Evolutionary conservation across 306 rosid species (phyloP), one percentile per base, ranked within the genome.

Genomic region (Coriaria nepalensis): DNA sequence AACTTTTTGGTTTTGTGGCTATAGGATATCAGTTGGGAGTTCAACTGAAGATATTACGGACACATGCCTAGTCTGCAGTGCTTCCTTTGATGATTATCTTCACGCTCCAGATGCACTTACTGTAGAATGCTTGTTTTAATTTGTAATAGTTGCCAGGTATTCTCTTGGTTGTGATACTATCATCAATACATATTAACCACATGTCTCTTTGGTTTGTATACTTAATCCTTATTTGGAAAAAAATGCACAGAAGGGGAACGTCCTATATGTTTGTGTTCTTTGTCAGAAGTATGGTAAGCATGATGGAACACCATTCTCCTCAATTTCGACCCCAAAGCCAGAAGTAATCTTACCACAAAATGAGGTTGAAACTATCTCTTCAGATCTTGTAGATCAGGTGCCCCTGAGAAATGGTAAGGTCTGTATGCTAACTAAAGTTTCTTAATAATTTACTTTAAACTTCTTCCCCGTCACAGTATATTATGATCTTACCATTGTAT

Each of bases 71-170:
- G 49, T 63, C 15, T 90, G 97, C 52, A 60, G 50, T 49, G 38
- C 75, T 39, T 69, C 80, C 10, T 84, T 67, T 79, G 97, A 90
- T 54, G 82, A 90, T 71, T 90, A 90, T 60, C 90, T 62, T 66
- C 82, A 59, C 95, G 97, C 57, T 73, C 71, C 63, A 79, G 93
- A 53, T 84, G 97, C 64, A 44, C 76, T 51, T 49, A 71, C 48
- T 84, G 97, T 69, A 64, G 97, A 65, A 90, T 90, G 85, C 95
- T 90, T 45, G 84, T 84, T 40, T 71, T 90, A 59, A 78, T 81
- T 55, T 88, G 97, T 66, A 40, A 57, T 47, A 67, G 50, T 74
- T 88, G 93, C 66, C 83, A 75, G 95, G 97, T 81, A 71, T 65
- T 73, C 43, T 42, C 43, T 61, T 20, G 29, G 3, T 20, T 20